Evolutionary conservation across 257 asterid genomes (phyloP), one percentile per base, ranked within the genome.

Genomic region (Nicotiana otophora): DNA sequence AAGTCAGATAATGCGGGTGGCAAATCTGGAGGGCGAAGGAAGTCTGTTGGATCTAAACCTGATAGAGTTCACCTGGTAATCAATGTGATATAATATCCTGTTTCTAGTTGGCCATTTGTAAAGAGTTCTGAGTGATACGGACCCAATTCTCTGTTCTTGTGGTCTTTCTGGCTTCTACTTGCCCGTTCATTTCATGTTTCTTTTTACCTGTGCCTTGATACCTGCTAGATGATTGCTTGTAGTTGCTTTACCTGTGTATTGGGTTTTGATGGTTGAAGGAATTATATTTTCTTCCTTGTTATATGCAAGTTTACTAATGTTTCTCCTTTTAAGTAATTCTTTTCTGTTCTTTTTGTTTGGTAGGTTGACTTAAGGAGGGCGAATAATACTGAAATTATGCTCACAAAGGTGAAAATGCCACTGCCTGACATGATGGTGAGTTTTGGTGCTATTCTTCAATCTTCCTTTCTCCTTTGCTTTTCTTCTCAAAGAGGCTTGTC

Each of bases 361-460:
- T 87, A 97, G 99, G 55, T 97, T 91, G 99, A 97, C 91, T 92
- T 97, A 80, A 89, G 98, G 90, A 93, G 99, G 90, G 99, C 97
- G 82, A 92, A 95, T 88, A 97, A 97, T 87, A 95, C 98, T 61
- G 99, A 97, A 87, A 97, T 97, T 84, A 97, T 97, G 99, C 98
- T 97, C 80, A 95, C 99, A 46, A 97, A 97, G 87, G 99, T 97
- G 86, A 97, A 96, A 89, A 97, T 97, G 98, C 99, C 99, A 82
- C 98, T 97, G 87, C 98, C 99, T 63, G 98, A 97, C 89, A 94
- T 97, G 98, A 88, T 95, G 99, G 99, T 96, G 88, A 90, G 94
- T 86, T 42, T 46, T 46, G 63, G 62, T 80, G 63, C 10, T 63
- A 10, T 64, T 63, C 39, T 80, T 66, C 60, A 42, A 26, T 64